Evolutionary conservation across 176 grass and related monocot genomes (phyloP).

Genomic region (Tillandsia leiboldiana): DNA sequence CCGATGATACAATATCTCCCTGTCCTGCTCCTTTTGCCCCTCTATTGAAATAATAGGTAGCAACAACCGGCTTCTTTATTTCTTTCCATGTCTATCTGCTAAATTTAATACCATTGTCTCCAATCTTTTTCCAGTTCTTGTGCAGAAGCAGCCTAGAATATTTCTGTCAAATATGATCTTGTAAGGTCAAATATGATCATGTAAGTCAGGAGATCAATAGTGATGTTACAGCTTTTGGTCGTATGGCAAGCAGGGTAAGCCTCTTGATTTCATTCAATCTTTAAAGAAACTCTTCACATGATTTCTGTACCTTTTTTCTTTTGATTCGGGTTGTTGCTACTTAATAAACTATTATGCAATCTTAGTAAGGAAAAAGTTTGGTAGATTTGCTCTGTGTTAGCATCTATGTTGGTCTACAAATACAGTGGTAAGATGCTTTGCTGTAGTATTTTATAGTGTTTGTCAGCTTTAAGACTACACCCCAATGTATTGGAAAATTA

Average conservation of each 20-base stretch:
- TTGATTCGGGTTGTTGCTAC: no score
- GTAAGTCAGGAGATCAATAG: neutral
- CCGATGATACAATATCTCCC: conserved; percentile 68
- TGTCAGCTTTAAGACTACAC: no score
- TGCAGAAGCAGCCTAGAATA: neutral
- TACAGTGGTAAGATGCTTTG: no score
- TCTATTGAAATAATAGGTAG: conserved; percentile 70
- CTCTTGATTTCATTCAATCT: no score
- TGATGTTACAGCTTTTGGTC: neutral
- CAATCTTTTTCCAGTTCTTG: neutral
- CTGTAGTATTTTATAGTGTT: no score
- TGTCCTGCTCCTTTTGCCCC: conserved; percentile 82
- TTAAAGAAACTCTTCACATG: no score
- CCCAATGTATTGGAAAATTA: no score
- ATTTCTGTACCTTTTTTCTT: no score
- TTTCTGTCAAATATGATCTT: neutral
- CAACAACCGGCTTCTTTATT: neutral
- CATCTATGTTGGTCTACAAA: no score
- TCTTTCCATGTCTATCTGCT: neutral
- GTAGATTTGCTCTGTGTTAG: no score
- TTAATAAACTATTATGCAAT: no score
- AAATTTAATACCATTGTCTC: neutral
- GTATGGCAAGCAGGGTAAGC: neutral
- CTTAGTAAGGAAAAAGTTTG: no score
- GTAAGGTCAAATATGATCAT: conserved; percentile 5